These are phyloP conservation scores for Scolecobasidium constrictum DNA, from an alignment of 2,329 filamentous ascomycete species.

Conservation along the genomic window DNA sequence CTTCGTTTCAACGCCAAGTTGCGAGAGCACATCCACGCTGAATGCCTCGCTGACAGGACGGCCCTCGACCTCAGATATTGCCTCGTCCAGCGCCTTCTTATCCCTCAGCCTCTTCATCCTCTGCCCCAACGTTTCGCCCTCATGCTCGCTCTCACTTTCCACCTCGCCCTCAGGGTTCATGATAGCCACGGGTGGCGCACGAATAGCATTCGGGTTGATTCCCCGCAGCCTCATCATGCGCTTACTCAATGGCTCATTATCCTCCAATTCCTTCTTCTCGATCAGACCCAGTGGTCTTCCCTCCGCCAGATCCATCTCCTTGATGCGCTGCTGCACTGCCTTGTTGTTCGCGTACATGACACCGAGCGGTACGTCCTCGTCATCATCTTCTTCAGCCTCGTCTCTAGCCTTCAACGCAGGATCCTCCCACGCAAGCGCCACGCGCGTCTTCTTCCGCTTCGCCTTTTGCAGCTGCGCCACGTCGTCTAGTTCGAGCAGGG, in stretches of 20 bases:
- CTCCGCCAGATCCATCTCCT: conserved; percentile 37
- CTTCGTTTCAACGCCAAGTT: conserved; percentile 44
- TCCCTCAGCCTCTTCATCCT: conserved; percentile 54
- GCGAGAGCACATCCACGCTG: conserved; percentile 55
- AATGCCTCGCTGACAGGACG: conserved; percentile 54
- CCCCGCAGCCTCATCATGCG: conserved; percentile 67
- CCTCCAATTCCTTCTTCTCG: conserved; percentile 75
- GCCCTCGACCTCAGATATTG: conserved; percentile 11
- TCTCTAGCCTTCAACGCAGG: conserved; percentile 29
- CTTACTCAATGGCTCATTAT: conserved; percentile 77
- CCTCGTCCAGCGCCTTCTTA: conserved; percentile 36
- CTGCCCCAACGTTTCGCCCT: conserved; percentile 55
- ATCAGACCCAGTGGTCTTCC: conserved; percentile 62
- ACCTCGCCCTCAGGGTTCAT: conserved; percentile 21
- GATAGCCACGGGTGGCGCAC: conserved; percentile 12
- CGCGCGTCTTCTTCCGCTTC: conserved; percentile 60
- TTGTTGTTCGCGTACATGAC: conserved; percentile 57
- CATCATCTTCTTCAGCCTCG: conserved; percentile 42
- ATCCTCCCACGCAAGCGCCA: conserved; percentile 88
- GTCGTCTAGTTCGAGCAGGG: conserved; percentile 79
- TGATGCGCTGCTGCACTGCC: conserved; percentile 34
- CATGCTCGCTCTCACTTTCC: conserved; percentile 36
- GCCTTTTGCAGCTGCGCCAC: conserved; percentile 77
- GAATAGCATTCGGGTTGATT: conserved; percentile 4
- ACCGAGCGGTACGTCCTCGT: conserved; percentile 82